Percentiles rank a stretch among this genome's conserved stretches.
These are phyloP conservation scores for Fusarium kyushuense DNA, from an alignment of 2,329 filamentous ascomycete genomes.

Conservation along the genomic window DNA sequence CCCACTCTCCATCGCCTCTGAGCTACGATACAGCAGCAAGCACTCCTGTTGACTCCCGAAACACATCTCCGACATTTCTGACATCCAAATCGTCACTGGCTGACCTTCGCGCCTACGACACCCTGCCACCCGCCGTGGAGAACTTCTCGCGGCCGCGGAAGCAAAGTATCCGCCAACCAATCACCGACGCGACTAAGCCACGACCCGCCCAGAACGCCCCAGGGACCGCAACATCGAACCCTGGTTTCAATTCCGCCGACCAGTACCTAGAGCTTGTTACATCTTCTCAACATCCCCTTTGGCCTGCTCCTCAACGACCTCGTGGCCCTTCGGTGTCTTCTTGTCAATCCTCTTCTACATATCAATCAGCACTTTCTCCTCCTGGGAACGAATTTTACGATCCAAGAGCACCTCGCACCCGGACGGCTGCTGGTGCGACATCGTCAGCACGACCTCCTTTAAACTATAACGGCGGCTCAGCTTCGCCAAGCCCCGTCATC, in stretches of 20 bases:
- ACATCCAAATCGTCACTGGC: slow-evolving; percentile 50
- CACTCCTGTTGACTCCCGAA: slow-evolving; percentile 45
- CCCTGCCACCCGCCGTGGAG: slow-evolving; percentile 58
- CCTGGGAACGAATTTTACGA: slow-evolving; percentile 58
- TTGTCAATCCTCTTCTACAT: slow-evolving; percentile 59
- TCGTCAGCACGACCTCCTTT: slow-evolving; percentile 47
- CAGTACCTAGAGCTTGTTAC: slow-evolving; percentile 49
- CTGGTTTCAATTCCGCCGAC: slow-evolving; percentile 48
- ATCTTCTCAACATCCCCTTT: slow-evolving; percentile 51
- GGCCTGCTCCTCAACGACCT: slow-evolving; percentile 57
- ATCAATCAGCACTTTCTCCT: slow-evolving; percentile 55
- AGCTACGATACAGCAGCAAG: slow-evolving; percentile 42
- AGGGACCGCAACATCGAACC: slow-evolving; percentile 33
- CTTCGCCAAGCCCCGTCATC: slow-evolving; percentile 51
- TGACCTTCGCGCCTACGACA: slow-evolving; percentile 54
- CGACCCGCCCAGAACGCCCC: slow-evolving; percentile 41
- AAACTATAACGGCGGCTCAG: slow-evolving; percentile 54
- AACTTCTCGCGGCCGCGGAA: slow-evolving; percentile 73
- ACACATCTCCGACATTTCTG: slow-evolving; percentile 50
- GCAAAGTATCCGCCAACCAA: slow-evolving; percentile 62
- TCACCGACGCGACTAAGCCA: slow-evolving; percentile 51
- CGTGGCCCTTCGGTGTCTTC: slow-evolving; percentile 63
- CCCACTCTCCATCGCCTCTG: slow-evolving; percentile 45
- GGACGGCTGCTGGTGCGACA: slow-evolving; percentile 46
- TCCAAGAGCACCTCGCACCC: slow-evolving; percentile 47